Conservation (phyloP, 129 eudicot species). For the Escallonia herrerae region DNA sequence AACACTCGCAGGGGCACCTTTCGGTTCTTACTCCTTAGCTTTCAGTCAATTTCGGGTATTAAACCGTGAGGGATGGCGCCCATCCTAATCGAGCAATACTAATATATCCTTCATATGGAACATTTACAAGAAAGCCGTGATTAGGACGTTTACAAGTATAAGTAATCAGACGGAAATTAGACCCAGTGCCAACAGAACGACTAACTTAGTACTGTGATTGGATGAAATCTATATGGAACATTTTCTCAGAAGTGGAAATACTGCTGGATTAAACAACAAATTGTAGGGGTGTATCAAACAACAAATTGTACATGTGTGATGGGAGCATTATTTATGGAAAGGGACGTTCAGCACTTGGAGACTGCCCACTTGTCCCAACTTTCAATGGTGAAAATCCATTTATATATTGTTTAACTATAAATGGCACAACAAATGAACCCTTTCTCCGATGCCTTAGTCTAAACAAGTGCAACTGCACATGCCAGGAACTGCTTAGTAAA, state of each 20-base stretch:
- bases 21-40: too few species aligned
- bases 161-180: too few species aligned
- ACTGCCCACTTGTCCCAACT: slow-evolving; percentile 1
- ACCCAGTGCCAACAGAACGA: too few species aligned
- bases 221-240: neutral
- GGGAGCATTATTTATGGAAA: slow-evolving; percentile 12
- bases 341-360: slow-evolving; percentile 9
- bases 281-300: too few species aligned
- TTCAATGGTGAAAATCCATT: slow-evolving; percentile 1
- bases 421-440: slow-evolving; percentile 1
- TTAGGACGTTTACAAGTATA: too few species aligned
- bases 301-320: neutral
- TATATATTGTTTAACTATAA: neutral
- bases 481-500: neutral
- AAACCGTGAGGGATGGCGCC: too few species aligned
- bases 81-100: too few species aligned
- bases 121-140: too few species aligned
- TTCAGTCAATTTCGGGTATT: too few species aligned
- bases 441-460: slow-evolving; percentile 9
- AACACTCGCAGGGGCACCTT: too few species aligned
- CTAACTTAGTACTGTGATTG: too few species aligned
- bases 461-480: neutral
- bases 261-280: neutral
- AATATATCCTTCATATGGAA: too few species aligned
- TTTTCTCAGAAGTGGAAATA: neutral